Evolutionary conservation across 331 rosid genomes (phyloP), one percentile per base, ranked within the genome.

Genomic region (Rosa hybrid): DNA sequence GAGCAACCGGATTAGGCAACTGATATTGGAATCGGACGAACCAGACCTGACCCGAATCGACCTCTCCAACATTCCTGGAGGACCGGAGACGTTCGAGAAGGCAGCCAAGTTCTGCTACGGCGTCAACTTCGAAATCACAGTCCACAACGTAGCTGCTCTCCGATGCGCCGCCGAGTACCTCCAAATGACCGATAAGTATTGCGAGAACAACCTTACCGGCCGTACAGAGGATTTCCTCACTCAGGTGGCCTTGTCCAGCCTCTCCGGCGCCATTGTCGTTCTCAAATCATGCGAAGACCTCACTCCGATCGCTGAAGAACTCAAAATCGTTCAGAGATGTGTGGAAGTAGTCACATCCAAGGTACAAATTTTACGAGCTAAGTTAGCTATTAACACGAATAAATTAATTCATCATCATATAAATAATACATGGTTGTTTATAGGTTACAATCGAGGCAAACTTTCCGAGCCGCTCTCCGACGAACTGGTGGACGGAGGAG

Each of bases 401-500:
- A 11, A 17, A 48, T 10, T 2, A 44, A 6, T 23, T 46, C 6
- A 5, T 25, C 12, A 3, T 1, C 8, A 2, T 23, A 18, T 23
- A 23, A 9, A 27, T 49, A 44, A 57, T 46, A 12, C 13, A 16
- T 39, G 16, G 14, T 45, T 6, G 51, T 41, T 38, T 42, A 17
- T 11, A 86, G 90, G 91, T 84, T 4, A 88, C 90, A 74, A 84
- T 82, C 39, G 99, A 95, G 79, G 91, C 96, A 0, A 90, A 73
- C 25, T 91, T 90, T 49, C 98, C 98, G 0, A 90, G 92, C 81
- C 89, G 95, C 0, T 81, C 98, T 8, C 98, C 98, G 38, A 90
- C 91, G 54, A 92, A 91, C 16, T 91, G 97, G 98, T 95, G 98
- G 98, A 90, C 96, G 20, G 96, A 90, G 86, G 98, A 95, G 74